These are phyloP conservation scores for Actinidia arguta DNA, from an alignment of 179 eudicot genomes.

Conservation along the genomic window DNA sequence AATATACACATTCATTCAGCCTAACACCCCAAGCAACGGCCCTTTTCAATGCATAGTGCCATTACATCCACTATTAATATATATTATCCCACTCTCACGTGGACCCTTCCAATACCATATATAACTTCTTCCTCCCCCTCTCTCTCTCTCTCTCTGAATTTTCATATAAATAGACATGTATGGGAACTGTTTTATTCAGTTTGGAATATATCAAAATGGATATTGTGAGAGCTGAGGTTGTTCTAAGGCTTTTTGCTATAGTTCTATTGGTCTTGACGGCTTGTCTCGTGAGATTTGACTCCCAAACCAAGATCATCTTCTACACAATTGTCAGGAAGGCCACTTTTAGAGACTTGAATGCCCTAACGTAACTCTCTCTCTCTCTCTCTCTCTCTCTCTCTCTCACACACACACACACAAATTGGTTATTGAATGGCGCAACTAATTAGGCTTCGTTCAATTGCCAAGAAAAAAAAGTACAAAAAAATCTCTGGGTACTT, in stretches of 20 bases:
- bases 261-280: constrained; percentile 29
- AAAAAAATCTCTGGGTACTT: no score
- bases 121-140: background rate
- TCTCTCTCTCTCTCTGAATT: background rate
- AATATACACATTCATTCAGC: no score
- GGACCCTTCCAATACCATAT: background rate
- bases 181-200: no score
- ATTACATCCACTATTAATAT: no score
- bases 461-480: no score
- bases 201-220: constrained; percentile 18
- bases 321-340: constrained; percentile 27
- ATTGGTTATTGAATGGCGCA: no score
- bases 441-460: no score
- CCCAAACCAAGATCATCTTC: constrained; percentile 40
- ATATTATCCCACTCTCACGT: no score
- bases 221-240: constrained; percentile 17
- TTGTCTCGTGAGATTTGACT: constrained; percentile 32
- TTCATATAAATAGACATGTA: no score
- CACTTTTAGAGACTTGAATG: constrained; percentile 36
- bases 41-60: no score
- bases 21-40: no score
- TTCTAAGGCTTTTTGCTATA: constrained; percentile 27
- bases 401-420: background rate
- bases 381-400: constrained; percentile 20
- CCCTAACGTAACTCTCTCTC: constrained; percentile 26